Evolutionary conservation across 2,329 filamentous ascomycete species (phyloP), one percentile per base, ranked within the genome.

Genomic region (Fusarium lateritium): DNA sequence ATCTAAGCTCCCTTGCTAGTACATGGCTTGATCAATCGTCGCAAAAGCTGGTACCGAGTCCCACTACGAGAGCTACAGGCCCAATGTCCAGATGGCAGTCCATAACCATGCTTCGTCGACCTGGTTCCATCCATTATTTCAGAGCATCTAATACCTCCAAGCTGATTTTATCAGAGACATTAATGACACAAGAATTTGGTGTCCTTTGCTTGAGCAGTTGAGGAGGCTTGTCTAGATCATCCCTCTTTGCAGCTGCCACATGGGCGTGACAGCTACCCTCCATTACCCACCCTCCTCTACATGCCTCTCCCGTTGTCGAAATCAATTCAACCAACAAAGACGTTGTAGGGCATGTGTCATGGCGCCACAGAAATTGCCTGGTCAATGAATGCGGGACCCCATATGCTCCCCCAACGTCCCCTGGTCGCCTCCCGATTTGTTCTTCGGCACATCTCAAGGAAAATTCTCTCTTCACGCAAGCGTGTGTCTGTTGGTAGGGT

Each of bases 301-400:
- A 50, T 66, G 42, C 56, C 58, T 63, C 45, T 57, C 56, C 61
- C 52, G 51, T 50, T 65, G 61, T 64, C 46, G 60, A 62, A 59
- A 51, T 33, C 15, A 45, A n/a, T 38, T 42, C 22, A 26, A 57
- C 58, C 49, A 67, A 69, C 44, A 65, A 44, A 39, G 46, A 28
- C 59, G 65, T 61, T 46, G 65, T 62, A 69, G 56, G 49, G 44
- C 62, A 65, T 72, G 64, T 74, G 61, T 49, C 70, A 73, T 67
- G 65, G 69, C 56, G 62, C 69, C 64, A 72, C 70, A 57, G 53
- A 59, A 57, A 19, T 51, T 50, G 47, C 39, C 55, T 60, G 38
- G 34, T 24, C 46, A 42, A 57, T 49, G 47, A 45, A 49, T 60
- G 47, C 66, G 39, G 52, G 24, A 51, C 55, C 54, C 60, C 51